Base-by-base conservation (phyloP, 192 early-diverging fungal species). In the Coemansia sp. region DNA sequence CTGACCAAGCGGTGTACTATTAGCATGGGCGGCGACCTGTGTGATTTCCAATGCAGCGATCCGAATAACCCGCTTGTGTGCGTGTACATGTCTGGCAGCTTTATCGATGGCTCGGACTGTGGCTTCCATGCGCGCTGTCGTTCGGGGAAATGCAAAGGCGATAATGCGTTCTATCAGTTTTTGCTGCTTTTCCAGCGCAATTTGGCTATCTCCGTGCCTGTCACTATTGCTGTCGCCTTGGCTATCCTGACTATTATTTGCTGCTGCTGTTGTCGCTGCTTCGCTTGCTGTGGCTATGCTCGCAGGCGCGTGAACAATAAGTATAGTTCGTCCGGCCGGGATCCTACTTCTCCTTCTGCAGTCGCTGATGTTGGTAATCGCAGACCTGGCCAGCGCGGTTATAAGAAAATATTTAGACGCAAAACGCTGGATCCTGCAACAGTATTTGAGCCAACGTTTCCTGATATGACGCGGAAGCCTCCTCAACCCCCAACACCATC, bases 21-120 rank as follows among this genome's bases (percentile, higher is more conserved):
- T 22, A 76, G 73, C 40, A 78, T 82, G 58, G 72, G 71, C 25
- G 75, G 67, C 33, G 80, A 81, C 21, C 60, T 76, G 41, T 91
- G 89, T 47, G 80, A 86, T 18, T 64, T 91, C 42, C 77, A 81
- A 38, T 91, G 89, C 65, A 73, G 78, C 40, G 74, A 80, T 54
- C 86, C 86, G 6, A 64, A 38, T 2, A 71, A 68, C 46, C 46
- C 59, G 22, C 50, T 71, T 9, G 55, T 49, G 14, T 86, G 86
- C 62, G 53, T 83, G 21, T 71, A 80, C 55, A 71, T 87, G 65
- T 85, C 82, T 0, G 82, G 83, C 14, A 81, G 68, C 56, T 89
- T 91, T 52, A 67, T 85, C 7, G 87, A 91, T 33, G 89, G 87
- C 30, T 84, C 85, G 0, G 73, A 83, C 13, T 91, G 89, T 57